These are phyloP conservation scores for Mortierella sp. DNA, from an alignment of 371 early-diverging fungal genomes.

Conservation along the genomic window DNA sequence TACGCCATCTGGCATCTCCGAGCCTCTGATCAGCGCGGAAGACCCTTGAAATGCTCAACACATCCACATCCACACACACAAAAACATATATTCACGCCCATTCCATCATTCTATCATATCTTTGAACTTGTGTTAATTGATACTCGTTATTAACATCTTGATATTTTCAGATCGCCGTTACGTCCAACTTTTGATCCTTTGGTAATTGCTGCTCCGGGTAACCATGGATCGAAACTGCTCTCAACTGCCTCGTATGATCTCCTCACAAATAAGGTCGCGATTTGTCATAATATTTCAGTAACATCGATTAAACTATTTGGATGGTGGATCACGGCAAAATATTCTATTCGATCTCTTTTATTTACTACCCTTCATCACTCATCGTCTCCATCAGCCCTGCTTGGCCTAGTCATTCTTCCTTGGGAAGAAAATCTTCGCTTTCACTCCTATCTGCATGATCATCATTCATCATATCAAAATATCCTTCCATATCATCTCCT, in stretches of 20 bases:
- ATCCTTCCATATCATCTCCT: background rate
- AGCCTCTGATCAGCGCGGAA: no score
- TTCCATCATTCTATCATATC: no score
- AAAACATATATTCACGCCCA: no score
- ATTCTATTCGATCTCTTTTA: background rate
- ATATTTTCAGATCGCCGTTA: background rate
- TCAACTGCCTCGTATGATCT: background rate
- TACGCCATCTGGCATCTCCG: background rate
- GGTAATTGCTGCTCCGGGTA: background rate
- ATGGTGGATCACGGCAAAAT: background rate
- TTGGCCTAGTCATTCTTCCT: constrained; percentile 15
- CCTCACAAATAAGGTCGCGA: background rate
- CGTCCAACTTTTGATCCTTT: background rate
- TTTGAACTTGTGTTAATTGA: no score
- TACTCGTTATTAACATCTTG: no score
- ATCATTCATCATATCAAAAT: background rate
- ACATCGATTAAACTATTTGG: background rate
- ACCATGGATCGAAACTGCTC: background rate
- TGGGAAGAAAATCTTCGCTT: background rate
- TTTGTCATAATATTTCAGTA: background rate
- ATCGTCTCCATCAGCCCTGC: constrained; percentile 31
- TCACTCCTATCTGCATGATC: background rate
- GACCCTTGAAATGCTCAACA: no score
- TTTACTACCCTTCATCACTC: constrained; percentile 28
- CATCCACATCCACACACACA: no score